Percentiles rank a stretch among this genome's conserved stretches.
Evolutionary conservation across 2,329 filamentous ascomycete species (phyloP).

Genomic region (Ophiocordyceps australis): DNA sequence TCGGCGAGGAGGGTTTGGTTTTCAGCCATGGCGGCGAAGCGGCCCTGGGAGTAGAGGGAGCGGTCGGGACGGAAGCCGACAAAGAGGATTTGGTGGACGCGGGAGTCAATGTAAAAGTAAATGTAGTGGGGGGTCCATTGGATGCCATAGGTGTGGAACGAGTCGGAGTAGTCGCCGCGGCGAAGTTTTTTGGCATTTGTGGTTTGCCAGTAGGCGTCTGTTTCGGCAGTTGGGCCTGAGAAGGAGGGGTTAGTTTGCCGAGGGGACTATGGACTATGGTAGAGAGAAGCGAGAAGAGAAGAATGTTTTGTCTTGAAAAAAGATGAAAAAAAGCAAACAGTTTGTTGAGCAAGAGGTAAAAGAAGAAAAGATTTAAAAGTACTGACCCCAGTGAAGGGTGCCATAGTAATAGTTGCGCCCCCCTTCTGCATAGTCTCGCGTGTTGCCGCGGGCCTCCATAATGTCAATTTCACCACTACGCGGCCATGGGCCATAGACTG

Average conservation of each 20-base stretch:
- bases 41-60: constrained; percentile 21
- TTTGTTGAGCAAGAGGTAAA: too few relatives aligned
- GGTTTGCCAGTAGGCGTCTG: constrained; percentile 16
- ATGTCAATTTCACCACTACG: constrained; percentile 35
- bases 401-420: constrained; percentile 23
- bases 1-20: constrained; percentile 22
- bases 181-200: constrained; percentile 13
- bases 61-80: constrained; percentile 13
- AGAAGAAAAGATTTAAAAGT: neutral
- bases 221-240: constrained; percentile 7
- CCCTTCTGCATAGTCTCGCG: constrained; percentile 17
- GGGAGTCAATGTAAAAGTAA: constrained; percentile 31
- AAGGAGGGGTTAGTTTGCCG: neutral
- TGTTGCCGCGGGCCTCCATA: constrained; percentile 23
- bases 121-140: constrained; percentile 34
- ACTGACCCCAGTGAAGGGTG: constrained; percentile 27
- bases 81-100: constrained; percentile 19
- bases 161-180: constrained; percentile 18
- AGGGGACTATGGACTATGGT: neutral
- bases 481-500: constrained; percentile 30
- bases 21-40: constrained; percentile 18
- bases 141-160: constrained; percentile 31
- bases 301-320: too few relatives aligned
- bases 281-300: too few relatives aligned
- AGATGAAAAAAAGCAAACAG: too few relatives aligned